Base-by-base conservation (phyloP, 257 asterid genomes). In the Scutellaria minor region DNA sequence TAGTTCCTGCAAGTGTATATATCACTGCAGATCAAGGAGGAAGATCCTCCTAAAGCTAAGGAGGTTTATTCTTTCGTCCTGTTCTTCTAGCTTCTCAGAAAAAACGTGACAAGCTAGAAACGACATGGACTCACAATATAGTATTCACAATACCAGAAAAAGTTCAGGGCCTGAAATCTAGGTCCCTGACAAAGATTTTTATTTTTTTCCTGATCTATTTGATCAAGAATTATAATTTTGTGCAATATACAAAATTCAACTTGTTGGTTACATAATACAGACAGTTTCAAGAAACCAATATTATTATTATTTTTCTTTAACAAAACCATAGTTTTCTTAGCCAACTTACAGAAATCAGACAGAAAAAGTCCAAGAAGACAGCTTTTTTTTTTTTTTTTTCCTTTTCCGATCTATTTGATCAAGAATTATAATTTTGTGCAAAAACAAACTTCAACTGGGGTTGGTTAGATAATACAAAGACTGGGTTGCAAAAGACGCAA, bases 1-100 rank as follows among this genome's bases (percentile, higher is more conserved):
- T 77, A 0, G 85, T 84, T 50, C 73, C 80, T 3, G 97, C 97
- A 4, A 89, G 71, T 13, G 84, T 94, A 68, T 81, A 81, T 14
- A 77, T 89, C 68, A 47, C 74, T 61, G 99, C 83, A 6, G 89
- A 94, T 76, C 99, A 94, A 81, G 92, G 97, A 14, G 78, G 82
- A 9, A 5, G 31, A 42, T 64, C 75, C 1, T 45, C 60, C 31
- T 70, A 71, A 63, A 70, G n/a, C 51, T 71, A 47, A 70, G n/a
- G 39, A 35, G 7, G 20, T 5, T 46, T 37, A 18, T 59, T 71
- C 60, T 58, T 45, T 59, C 42, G 39, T 1, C 53, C 9, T 12
- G 15, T 50, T 27, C 24, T 52, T 14, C 42, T 37, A 50, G 61
- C 47, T 35, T 35, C 39, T 31, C 3, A 3, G 14, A 20, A 18